A percentile compares a stretch with the other conserved stretches of the same genome.
phyloP scores from a whole-genome alignment of 2,329 filamentous ascomycete genomes.

The Fusarium robinianum region DNA sequence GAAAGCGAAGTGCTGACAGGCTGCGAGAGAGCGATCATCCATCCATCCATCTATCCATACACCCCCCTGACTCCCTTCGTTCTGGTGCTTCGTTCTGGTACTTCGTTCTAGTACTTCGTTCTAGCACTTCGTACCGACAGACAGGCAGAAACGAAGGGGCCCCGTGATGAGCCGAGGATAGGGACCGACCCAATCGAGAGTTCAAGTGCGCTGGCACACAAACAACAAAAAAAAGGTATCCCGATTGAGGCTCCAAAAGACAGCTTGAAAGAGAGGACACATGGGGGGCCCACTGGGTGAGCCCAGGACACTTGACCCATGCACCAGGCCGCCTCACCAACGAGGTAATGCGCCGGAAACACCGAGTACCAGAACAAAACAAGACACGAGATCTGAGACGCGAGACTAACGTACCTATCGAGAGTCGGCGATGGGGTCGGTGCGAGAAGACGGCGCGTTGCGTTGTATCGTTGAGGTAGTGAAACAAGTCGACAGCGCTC shows the following conservation, averaged over 20 bases:
- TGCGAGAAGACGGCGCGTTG: conserved; percentile 15
- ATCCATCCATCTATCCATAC: no score
- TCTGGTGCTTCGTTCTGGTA: no score
- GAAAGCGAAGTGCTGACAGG: conserved; percentile 22
- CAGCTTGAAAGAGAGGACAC: conserved; percentile 10
- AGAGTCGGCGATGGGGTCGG: conserved; percentile 16
- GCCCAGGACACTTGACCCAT: conserved; percentile 39
- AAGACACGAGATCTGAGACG: conserved; percentile 31
- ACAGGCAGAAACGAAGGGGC: no score
- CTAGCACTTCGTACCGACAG: no score
- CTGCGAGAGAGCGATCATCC: no score
- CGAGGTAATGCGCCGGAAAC: conserved; percentile 34
- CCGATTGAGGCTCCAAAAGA: conserved; percentile 17
- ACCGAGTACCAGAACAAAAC: conserved; percentile 32
- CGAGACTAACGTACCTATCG: conserved; percentile 35
- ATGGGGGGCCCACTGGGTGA: conserved; percentile 26
- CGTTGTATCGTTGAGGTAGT: conserved; percentile 30
- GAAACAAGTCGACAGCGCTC: no score
- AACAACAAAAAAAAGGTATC: no score
- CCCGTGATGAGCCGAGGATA: conserved; percentile 14
- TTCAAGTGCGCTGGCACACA: conserved; percentile 2
- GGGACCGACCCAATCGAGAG: conserved; percentile 13
- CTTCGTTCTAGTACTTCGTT: no score
- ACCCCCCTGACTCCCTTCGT: no score
- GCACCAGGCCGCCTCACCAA: conserved; percentile 38